Conservation (phyloP, 164 flowering plant genomes). For the Protea cynaroides region DNA sequence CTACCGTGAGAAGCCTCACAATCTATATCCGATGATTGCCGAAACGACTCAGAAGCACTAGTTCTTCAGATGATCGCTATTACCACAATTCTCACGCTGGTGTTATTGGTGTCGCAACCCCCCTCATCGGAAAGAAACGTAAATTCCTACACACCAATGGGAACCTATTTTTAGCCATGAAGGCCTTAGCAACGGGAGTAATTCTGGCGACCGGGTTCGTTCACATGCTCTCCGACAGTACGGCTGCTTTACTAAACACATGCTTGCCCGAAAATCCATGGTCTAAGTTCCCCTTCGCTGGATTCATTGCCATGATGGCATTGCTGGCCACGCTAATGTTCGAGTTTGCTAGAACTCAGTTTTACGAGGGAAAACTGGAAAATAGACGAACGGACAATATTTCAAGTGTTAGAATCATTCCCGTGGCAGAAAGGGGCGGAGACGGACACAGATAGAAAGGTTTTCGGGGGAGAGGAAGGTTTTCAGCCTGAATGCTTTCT, state of each 20-base stretch:
- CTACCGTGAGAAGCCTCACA: too few relatives aligned
- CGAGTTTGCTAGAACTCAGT: conserved; percentile 84
- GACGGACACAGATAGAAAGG: conserved; percentile 26
- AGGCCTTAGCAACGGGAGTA: conserved; percentile 96
- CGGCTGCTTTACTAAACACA: conserved; percentile 43
- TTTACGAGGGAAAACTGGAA: conserved; percentile 60
- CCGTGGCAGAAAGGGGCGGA: conserved; percentile 9
- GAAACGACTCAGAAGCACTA: conserved; percentile 53
- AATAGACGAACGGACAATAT: conserved; percentile 15
- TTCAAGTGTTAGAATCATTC: conserved; percentile 28
- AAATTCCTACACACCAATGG: conserved; percentile 60
- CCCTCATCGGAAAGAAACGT: conserved; percentile 64
- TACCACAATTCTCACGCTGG: conserved; percentile 66
- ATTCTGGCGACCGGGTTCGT: conserved; percentile 94
- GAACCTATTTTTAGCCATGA: conserved; percentile 63
- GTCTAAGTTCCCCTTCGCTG: conserved; percentile 76
- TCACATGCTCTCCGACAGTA: conserved; percentile 80
- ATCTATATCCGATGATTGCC: conserved; percentile 42
- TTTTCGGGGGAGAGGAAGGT: conserved; percentile 84
- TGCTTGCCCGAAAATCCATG: conserved; percentile 76
- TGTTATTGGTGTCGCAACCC: conserved; percentile 58
- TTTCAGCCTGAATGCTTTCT: too few relatives aligned
- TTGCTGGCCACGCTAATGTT: conserved; percentile 56
- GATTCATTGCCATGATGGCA: conserved; percentile 82
- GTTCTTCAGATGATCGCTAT: conserved; percentile 61